Conservation (phyloP, 1,139 yeast genomes). For the Pichia sp. region DNA sequence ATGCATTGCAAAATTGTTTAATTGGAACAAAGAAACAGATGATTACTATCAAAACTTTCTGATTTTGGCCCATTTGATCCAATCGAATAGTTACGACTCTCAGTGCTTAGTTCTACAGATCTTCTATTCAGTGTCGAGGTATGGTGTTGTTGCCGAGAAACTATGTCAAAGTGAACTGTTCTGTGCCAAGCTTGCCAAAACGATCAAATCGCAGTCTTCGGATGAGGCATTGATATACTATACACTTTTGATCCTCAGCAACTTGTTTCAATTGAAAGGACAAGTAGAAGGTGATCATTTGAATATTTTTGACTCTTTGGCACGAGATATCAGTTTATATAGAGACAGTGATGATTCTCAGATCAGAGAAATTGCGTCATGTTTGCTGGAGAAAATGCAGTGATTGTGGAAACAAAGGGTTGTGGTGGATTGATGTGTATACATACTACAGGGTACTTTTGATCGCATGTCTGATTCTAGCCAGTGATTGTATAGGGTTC, state of each 20-base stretch:
- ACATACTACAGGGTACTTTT: too few relatives aligned
- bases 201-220: conserved; percentile 27
- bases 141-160: conserved; percentile 34
- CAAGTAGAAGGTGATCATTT: neutral
- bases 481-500: too few relatives aligned
- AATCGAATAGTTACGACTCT: conserved; percentile 6
- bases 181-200: conserved; percentile 24
- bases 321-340: too few relatives aligned
- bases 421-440: too few relatives aligned
- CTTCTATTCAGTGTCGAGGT: conserved; percentile 18
- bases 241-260: conserved; percentile 2
- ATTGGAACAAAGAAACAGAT: conserved; percentile 21
- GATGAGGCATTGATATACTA: conserved; percentile 17
- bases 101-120: conserved; percentile 6
- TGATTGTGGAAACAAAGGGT: too few relatives aligned
- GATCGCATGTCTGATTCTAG: too few relatives aligned
- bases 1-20: conserved; percentile 43
- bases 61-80: conserved; percentile 13
- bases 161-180: conserved; percentile 26
- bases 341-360: neutral
- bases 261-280: conserved; percentile 1
- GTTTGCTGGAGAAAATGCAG: too few relatives aligned
- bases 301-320: too few relatives aligned
- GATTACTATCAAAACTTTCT: conserved; percentile 28
- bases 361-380: neutral